Conservation (phyloP, 495 filamentous ascomycete species). For the Durotheca rogersii region DNA sequence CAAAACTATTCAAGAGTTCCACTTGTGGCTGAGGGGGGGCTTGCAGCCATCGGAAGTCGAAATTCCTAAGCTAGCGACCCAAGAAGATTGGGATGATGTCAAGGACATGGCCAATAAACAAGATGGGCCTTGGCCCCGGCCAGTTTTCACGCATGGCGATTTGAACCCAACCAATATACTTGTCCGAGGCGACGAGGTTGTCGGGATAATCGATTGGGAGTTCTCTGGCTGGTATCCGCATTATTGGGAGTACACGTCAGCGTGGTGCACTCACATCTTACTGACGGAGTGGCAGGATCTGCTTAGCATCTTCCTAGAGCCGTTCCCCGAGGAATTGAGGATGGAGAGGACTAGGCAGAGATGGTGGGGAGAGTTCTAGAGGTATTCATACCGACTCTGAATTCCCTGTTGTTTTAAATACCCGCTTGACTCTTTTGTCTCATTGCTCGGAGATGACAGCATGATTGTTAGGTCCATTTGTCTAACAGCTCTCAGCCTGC, state of each 20-base stretch:
- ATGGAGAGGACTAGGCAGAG: constrained; percentile 51
- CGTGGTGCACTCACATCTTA: constrained; percentile 44
- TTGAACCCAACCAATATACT: constrained; percentile 35
- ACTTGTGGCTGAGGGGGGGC: constrained; percentile 14
- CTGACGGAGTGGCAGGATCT: constrained; percentile 47
- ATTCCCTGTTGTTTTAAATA: no score
- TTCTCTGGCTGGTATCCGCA: constrained; percentile 53
- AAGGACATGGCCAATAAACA: constrained; percentile 15
- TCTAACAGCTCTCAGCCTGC: no score
- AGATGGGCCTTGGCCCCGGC: constrained; percentile 11
- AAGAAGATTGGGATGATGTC: constrained; percentile 4
- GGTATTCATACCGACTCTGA: no score
- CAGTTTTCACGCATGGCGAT: constrained; percentile 38
- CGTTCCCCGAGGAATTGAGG: constrained; percentile 47
- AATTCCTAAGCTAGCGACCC: no score
- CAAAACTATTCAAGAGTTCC: constrained; percentile 19
- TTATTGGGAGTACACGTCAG: constrained; percentile 55
- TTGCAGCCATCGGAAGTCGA: no score
- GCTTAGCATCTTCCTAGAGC: constrained; percentile 49
- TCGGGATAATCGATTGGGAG: constrained; percentile 57
- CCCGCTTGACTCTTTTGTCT: not conserved
- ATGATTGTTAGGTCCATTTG: no score
- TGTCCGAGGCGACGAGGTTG: constrained; percentile 29
- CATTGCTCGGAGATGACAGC: no score
- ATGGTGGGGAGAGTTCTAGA: constrained; percentile 38